Evolutionary conservation across 495 filamentous ascomycete species (phyloP), one percentile per base, ranked within the genome.

Genomic region (Aspergillus ellipticus): DNA sequence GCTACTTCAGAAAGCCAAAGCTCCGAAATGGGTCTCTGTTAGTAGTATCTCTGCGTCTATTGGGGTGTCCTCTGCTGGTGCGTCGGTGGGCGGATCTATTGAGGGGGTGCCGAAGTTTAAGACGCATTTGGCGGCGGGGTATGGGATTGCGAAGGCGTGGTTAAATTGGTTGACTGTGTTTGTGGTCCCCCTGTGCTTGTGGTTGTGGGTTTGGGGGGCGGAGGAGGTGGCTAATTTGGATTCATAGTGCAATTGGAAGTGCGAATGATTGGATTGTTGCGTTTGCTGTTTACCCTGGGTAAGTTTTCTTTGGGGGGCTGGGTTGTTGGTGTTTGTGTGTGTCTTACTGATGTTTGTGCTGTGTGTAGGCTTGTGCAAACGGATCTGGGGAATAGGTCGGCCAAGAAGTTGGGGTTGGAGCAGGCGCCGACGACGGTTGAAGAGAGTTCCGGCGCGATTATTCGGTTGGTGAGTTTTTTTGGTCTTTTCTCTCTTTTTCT

Each of bases 281-380:
- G 0, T 46, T 54, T 35, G 41, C 42, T 17, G 24, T 54, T 7
- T 41, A 54, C 35, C 51, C 51, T 21, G 51, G 51, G 51, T 54
- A 46, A 35, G 24, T n/a, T n/a, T n/a, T n/a, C n/a, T n/a, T n/a
- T n/a, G n/a, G n/a, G n/a, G n/a, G n/a, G n/a, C n/a, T n/a, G n/a
- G n/a, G n/a, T n/a, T n/a, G n/a, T n/a, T n/a, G n/a, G n/a, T n/a
- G n/a, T n/a, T n/a, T n/a, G n/a, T n/a, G n/a, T n/a, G n/a, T n/a
- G n/a, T n/a, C n/a, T n/a, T n/a, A n/a, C n/a, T n/a, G n/a, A n/a
- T n/a, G n/a, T n/a, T n/a, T 31, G 17, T 2, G 11, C 15, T 6
- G 41, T 41, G n/a, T 15, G 10, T n/a, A 56, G 54, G 26, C 47
- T 50, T 4, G 54, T 51, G 5, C 54, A 56, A 24, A 56, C 54